Evolutionary conservation across 768 basidiomycete species (phyloP), one percentile per base, ranked within the genome.

Genomic region (Tremella mesenterica): DNA sequence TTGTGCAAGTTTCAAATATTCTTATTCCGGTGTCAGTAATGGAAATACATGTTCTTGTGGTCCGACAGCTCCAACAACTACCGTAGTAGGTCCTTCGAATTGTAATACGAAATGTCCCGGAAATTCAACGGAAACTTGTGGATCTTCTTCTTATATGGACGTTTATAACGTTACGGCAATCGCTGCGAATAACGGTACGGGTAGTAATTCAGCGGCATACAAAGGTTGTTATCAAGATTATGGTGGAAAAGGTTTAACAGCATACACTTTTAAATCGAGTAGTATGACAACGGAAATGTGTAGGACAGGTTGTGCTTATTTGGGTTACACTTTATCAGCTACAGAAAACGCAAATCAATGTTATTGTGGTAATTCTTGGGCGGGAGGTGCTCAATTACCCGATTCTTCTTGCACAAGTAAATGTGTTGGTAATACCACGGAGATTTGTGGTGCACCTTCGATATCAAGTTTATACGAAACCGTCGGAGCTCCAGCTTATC

Each of bases 401-500:
- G 23, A n/a, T 14, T 23, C 23, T 16, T 41, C 38, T 23, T 41
- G 38, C 38, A 41, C n/a, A n/a, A n/a, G n/a, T 5, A 41, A 41
- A 8, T 41, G 38, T 23, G 23, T 23, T 5, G 38, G 38, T 16
- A 41, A 41, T 16, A 23, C 23, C 8, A 23, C 38, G 38, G 38
- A 41, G 23, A 41, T n/a, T 8, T 41, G 38, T 14, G 38, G 38
- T 16, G 38, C n/a, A n/a, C 38, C 38, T 23, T 18, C 38, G n/a
- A 41, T 41, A 23, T 41, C 38, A n/a, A 41, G 38, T 14, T 5
- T 41, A 5, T 41, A 41, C 38, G 56, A 13, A 47, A 70, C 7
- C 53, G 63, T 12, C 45, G 69, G 14, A 31, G 39, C 47, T 27
- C 38, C 48, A 14, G 25, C 56, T 27, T 34, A 46, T 20, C 50